Base-by-base conservation (phyloP, 306 rosid genomes). In the Luffa acutangula region DNA sequence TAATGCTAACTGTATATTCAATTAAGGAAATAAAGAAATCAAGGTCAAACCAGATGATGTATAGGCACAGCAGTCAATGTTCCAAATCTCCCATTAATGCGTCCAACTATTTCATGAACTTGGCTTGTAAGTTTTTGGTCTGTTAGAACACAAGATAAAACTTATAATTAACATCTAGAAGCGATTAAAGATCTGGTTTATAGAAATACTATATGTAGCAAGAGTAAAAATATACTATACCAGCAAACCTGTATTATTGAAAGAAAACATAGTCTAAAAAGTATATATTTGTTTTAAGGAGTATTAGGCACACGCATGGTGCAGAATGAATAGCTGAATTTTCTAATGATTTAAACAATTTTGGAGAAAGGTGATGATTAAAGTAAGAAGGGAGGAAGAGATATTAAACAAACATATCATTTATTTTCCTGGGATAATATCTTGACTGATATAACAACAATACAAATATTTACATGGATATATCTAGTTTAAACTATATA, bases 101-200 rank as follows among this genome's bases (percentile, higher is more conserved):
- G 93, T 39, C 98, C 96, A 84, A 93, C 96, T 83, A 93, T 91
- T 87, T 93, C 98, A 90, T 93, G 98, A 80, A 93, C 98, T 87
- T 93, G 97, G 81, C 98, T 93, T 56, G 98, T 93, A 37, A 93
- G 94, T 83, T 93, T 93, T 80, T 93, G 98, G 83, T 93, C 98
- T 93, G 97, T 76, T 73, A 64, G 82, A 78, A 88, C 78, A 85
- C 74, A 87, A 70, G 78, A 85, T 54, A 75, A 39, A 76, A 57
- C 69, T 62, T 25, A 65, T 39, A 75, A n/a, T 73, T 75, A 48
- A 85, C 64, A 70, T 49, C 11, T 56, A 79, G 51, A 71, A 33
- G 7, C 51, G 4, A 58, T 36, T 18, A 36, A 33, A 59, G 14
- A 78, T 21, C 52, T 80, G 14, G 34, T 67, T 64, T 39, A 60